Conservation (phyloP, 78 protist species). For the Cavenderia fasciculata region DNA sequence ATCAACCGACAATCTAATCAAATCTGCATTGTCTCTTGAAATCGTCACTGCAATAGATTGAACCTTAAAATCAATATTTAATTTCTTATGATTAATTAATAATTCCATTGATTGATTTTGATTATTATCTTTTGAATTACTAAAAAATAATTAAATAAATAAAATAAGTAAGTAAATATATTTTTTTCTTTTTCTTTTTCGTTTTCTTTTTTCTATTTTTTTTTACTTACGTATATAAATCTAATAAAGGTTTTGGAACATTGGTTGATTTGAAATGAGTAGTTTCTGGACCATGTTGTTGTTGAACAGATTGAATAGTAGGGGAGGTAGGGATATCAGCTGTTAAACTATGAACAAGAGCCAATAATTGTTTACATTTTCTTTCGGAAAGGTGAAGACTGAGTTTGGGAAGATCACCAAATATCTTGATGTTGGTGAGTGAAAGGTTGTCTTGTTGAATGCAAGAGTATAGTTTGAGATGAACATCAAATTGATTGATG, state of each 20-base stretch:
- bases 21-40: conserved; percentile 23
- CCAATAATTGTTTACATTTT: conserved; percentile 30
- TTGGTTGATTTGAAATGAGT: neutral
- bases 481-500: conserved; percentile 55
- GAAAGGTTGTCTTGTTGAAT: conserved; percentile 69
- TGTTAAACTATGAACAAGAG: neutral
- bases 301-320: neutral
- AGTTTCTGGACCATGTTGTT: neutral
- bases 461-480: conserved; percentile 34
- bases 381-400: conserved; percentile 34
- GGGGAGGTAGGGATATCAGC: neutral
- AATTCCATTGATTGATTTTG: conserved; percentile 44
- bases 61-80: conserved; percentile 4
- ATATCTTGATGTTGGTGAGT: conserved; percentile 38
- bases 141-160: too few relatives aligned
- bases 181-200: too few relatives aligned
- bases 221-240: neutral
- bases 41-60: conserved; percentile 17
- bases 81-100: neutral
- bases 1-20: conserved; percentile 4
- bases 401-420: conserved; percentile 45
- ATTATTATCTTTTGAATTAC: too few relatives aligned
- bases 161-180: too few relatives aligned
- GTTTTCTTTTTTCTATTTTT: too few relatives aligned
- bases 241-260: neutral